phyloP scores from a whole-genome alignment of 1,284 basidiomycete species.

The Austropuccinia psidii region DNA sequence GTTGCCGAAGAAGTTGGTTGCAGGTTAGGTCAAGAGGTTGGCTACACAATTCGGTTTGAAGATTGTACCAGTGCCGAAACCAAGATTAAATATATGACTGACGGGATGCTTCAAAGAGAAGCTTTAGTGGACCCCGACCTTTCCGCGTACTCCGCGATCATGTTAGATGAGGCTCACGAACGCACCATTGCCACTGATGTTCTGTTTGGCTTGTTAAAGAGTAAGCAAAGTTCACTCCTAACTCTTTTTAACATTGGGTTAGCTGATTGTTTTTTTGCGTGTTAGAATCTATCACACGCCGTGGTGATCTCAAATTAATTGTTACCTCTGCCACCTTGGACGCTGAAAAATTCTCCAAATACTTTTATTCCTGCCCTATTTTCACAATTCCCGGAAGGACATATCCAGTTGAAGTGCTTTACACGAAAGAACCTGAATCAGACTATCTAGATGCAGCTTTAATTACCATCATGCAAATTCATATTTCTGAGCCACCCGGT shows the following conservation, averaged over 20 bases:
- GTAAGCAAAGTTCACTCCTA: not conserved
- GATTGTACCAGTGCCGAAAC: constrained; percentile 97
- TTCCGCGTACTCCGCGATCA: constrained; percentile 85
- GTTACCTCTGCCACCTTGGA: constrained; percentile 98
- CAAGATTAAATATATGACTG: constrained; percentile 99
- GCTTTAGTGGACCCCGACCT: constrained; percentile 91
- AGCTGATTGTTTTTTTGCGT: not conserved
- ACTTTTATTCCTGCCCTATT: constrained; percentile 97
- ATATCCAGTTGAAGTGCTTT: constrained; percentile 94
- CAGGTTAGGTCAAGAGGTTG: constrained; percentile 90
- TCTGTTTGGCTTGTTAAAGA: constrained; percentile 90
- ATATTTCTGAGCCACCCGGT: constrained; percentile 92
- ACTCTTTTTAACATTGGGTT: not conserved
- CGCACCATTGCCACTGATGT: constrained; percentile 97
- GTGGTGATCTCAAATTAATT: constrained; percentile 92
- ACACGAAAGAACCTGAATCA: constrained; percentile 97
- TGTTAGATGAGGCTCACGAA: constrained; percentile 99
- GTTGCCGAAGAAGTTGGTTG: constrained; percentile 97
- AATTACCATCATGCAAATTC: constrained; percentile 99
- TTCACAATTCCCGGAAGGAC: constrained; percentile 99
- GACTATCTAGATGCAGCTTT: constrained; percentile 97
- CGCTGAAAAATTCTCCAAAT: constrained; percentile 97
- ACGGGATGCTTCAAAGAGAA: constrained; percentile 97
- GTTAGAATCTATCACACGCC: constrained; percentile 73
- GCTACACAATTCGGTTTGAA: constrained; percentile 98